phyloP scores from a whole-genome alignment of 768 basidiomycete genomes.

The Amanita jacksonii region DNA sequence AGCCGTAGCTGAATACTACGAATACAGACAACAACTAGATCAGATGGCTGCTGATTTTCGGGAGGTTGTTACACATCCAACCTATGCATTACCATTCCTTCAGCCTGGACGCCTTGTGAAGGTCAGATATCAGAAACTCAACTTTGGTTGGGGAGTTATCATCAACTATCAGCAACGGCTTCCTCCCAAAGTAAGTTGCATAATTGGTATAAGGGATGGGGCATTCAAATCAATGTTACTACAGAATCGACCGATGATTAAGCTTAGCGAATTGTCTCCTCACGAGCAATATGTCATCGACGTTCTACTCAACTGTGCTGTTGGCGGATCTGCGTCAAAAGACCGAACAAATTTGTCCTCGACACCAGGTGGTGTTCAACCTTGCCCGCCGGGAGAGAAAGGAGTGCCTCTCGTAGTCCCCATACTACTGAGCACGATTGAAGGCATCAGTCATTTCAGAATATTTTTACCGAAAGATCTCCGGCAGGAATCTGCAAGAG shows the following conservation, averaged over 20 bases:
- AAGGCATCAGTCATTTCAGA: slow-evolving; percentile 79
- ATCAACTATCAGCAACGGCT: slow-evolving; percentile 86
- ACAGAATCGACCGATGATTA: slow-evolving; percentile 59
- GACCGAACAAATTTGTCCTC: slow-evolving; percentile 44
- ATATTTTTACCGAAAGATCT: slow-evolving; percentile 88
- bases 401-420: slow-evolving; percentile 84
- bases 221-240: not conserved
- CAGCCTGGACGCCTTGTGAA: slow-evolving; percentile 89
- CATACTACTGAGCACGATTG: slow-evolving; percentile 77
- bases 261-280: slow-evolving; percentile 60
- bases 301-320: slow-evolving; percentile 75
- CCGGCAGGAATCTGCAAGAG: slow-evolving; percentile 61
- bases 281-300: slow-evolving; percentile 93
- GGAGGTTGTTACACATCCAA: slow-evolving; percentile 90
- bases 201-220: not conserved
- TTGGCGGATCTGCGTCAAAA: slow-evolving; percentile 50
- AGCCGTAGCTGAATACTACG: slow-evolving; percentile 83
- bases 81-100: slow-evolving; percentile 90
- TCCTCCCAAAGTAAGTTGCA: slow-evolving; percentile 50
- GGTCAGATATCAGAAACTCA: slow-evolving; percentile 73
- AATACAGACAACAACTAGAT: slow-evolving; percentile 86
- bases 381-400: slow-evolving; percentile 62
- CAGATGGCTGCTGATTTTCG: slow-evolving; percentile 83
- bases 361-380: slow-evolving; percentile 63
- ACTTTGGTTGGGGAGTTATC: slow-evolving; percentile 97